Conservation (phyloP, 208 protist genomes). For the Leishmania turanica region DNA sequence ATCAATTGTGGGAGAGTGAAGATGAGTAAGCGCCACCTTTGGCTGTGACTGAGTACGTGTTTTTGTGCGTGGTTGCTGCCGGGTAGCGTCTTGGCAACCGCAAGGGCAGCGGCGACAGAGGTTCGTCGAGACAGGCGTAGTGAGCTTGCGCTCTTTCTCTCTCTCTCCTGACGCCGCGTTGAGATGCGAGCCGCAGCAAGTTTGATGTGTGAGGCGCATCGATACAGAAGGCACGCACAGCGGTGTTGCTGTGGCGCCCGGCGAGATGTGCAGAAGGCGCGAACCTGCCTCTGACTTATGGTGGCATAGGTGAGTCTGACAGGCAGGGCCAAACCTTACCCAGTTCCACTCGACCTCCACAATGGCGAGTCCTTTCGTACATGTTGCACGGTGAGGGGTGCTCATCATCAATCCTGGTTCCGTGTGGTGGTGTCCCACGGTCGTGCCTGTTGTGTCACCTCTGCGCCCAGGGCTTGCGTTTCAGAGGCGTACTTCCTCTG, state of each 20-base stretch:
- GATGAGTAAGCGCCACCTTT: not conserved
- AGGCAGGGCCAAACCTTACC: not conserved
- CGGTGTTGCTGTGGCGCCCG: not conserved
- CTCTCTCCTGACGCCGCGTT: not conserved
- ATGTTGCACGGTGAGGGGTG: too few relatives aligned
- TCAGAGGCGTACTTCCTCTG: not conserved
- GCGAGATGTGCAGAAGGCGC: not conserved
- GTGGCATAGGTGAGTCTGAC: not conserved
- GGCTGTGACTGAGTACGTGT: not conserved
- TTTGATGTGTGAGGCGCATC: not conserved
- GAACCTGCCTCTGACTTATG: not conserved
- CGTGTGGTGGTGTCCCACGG: not conserved
- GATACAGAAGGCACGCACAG: not conserved
- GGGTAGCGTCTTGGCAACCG: not conserved
- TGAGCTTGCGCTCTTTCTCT: not conserved
- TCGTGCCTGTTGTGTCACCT: not conserved
- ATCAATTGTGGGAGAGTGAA: conserved; percentile 8
- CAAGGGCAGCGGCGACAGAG: not conserved
- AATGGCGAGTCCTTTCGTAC: not conserved
- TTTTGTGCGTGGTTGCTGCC: not conserved
- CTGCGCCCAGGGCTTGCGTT: not conserved
- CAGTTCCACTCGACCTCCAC: not conserved
- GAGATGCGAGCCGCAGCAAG: not conserved
- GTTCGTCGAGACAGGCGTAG: not conserved
- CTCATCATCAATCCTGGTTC: not conserved